Evolutionary conservation across 2,329 filamentous ascomycete species (phyloP), one percentile per base, ranked within the genome.

Genomic region (Fusarium sp.): DNA sequence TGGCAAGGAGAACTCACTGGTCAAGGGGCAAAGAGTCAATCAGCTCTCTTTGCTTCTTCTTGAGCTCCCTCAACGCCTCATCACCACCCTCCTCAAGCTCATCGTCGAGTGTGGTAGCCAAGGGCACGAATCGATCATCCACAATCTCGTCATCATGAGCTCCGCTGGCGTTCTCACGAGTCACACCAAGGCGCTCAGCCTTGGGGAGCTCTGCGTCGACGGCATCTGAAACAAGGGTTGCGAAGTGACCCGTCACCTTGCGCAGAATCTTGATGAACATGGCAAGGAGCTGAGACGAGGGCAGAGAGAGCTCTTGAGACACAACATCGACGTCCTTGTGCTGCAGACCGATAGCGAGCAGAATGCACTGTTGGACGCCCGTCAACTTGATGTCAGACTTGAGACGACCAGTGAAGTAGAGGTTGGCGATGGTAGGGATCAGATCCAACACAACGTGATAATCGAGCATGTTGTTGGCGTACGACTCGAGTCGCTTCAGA

Each of bases 211-310:
- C 87, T 2, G 91, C 90, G 66, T 91, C 92, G 13, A 93, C 92
- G 0, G 94, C 95, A 5, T 90, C 91, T 48, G 95, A 90, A 4
- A 98, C 88, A 1, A 98, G 84, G 5, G 88, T 86, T 35, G 92
- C 90, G 84, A 99, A 97, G 80, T 95, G 90, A 4, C 89, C 88
- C 4, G 93, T 93, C 43, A 98, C 89, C 85, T 98, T 98, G 75
- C 95, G 91, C 69, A 98, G 89, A 70, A 98, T 93, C 87, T 99
- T 99, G 82, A 98, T 94, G 83, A 99, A 98, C 93, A 98, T 97
- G 70, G 96, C 95, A 72, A 99, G 87, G 5, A 98, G 86, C 84
- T 98, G 97, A 52, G 92, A 92, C 3, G 91, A 89, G 1, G 90
- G 91, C 7, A 98, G 85, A 9, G 88, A 89, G 4, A 98, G 84